Conservation (phyloP, 306 rosid species). For the Boehmeria nivea region DNA sequence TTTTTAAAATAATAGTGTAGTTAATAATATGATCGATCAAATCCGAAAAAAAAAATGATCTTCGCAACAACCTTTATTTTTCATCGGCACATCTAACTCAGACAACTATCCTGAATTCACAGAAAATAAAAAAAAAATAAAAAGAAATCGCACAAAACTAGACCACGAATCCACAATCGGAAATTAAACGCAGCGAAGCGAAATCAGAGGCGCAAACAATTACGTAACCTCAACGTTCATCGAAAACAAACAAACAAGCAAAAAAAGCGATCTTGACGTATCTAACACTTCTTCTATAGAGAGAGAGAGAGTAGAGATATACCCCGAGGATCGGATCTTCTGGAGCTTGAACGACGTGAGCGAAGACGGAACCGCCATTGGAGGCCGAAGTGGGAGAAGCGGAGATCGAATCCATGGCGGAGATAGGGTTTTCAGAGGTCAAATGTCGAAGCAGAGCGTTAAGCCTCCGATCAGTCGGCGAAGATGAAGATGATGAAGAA, state of each 20-base stretch:
- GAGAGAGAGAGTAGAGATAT: slow-evolving; percentile 7
- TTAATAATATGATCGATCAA: no score
- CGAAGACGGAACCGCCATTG: slow-evolving; percentile 54
- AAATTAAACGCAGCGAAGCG: background rate
- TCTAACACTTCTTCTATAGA: background rate
- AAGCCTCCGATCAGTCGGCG: slow-evolving; percentile 60
- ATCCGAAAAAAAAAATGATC: no score
- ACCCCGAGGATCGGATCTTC: slow-evolving; percentile 99
- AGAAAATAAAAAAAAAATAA: no score
- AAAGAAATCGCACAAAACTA: background rate
- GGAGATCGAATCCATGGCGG: slow-evolving; percentile 51
- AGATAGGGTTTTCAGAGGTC: slow-evolving; percentile 2
- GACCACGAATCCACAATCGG: no score
- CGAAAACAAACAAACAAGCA: background rate
- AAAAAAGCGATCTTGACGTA: background rate
- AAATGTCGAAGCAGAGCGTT: slow-evolving; percentile 51
- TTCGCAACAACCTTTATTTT: no score
- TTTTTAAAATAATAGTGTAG: no score
- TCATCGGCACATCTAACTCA: no score
- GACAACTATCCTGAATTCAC: no score
- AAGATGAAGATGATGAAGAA: slow-evolving; percentile 19
- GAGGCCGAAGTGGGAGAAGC: slow-evolving; percentile 53
- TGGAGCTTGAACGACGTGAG: slow-evolving; percentile 79
- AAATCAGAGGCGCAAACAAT: background rate
- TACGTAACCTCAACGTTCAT: background rate